These are phyloP conservation scores for Komagataella ulmi DNA, from an alignment of 805 yeast species.

Conservation along the genomic window DNA sequence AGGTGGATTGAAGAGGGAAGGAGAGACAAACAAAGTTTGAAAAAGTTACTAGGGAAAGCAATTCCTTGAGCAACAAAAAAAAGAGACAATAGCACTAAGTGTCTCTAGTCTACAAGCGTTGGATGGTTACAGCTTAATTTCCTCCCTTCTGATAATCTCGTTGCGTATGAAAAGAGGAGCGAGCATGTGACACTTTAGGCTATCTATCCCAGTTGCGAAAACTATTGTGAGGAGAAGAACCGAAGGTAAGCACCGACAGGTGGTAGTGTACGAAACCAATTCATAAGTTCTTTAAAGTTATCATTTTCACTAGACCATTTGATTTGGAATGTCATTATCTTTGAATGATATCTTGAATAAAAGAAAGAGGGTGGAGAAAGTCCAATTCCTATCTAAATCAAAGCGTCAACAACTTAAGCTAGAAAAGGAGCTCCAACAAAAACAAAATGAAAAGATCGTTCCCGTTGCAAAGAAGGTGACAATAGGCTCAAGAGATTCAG, in stretches of 20 bases:
- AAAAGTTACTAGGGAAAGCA: not conserved
- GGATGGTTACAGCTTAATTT: not conserved
- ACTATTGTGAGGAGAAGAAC: not conserved
- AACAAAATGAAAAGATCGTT: slow-evolving; percentile 3
- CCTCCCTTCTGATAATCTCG: not conserved
- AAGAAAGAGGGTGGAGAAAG: not conserved
- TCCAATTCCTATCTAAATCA: slow-evolving; percentile 29
- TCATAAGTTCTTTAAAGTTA: not conserved
- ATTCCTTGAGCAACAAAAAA: not conserved
- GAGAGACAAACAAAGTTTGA: not conserved
- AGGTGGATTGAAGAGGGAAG: not conserved
- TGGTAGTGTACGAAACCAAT: not conserved
- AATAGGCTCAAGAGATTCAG: not conserved
- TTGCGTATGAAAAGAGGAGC: not conserved
- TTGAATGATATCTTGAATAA: not conserved
- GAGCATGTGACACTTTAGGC: not conserved
- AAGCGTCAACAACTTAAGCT: slow-evolving; percentile 24
- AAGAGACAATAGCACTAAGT: not conserved
- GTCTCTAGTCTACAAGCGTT: not conserved
- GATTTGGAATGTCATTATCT: not conserved
- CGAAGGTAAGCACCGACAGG: not conserved
- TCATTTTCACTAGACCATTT: not conserved
- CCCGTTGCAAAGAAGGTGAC: not conserved
- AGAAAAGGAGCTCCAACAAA: slow-evolving; percentile 8
- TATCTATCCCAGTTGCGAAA: not conserved